phyloP scores from a whole-genome alignment of 345 rosid genomes.

The Pistacia vera region DNA sequence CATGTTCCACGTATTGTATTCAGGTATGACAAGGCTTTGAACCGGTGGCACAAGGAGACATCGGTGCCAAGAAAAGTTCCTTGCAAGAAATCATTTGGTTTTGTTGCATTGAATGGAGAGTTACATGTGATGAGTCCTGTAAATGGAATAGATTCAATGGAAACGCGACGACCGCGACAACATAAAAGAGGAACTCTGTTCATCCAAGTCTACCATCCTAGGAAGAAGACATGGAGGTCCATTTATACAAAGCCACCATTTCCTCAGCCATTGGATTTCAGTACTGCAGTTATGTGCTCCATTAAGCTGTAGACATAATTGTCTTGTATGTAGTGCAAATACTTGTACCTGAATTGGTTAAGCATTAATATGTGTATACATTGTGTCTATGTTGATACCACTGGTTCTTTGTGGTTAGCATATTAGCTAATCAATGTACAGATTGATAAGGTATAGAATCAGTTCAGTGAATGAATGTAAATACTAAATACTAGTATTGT shows the following conservation, averaged over 20 bases:
- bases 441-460: slow-evolving; percentile 15
- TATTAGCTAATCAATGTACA: slow-evolving; percentile 18
- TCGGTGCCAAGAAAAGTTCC: slow-evolving; percentile 58
- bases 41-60: slow-evolving; percentile 69
- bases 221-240: slow-evolving; percentile 75
- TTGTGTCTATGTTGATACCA: not conserved
- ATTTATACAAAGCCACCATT: slow-evolving; percentile 56
- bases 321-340: not conserved
- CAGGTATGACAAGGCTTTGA: slow-evolving; percentile 67
- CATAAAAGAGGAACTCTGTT: slow-evolving; percentile 56
- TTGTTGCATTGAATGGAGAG: slow-evolving; percentile 65
- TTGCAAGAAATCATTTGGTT: slow-evolving; percentile 51
- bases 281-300: slow-evolving; percentile 68
- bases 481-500: not conserved
- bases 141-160: slow-evolving; percentile 49
- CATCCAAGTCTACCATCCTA: slow-evolving; percentile 71
- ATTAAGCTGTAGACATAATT: slow-evolving; percentile 44
- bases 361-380: not conserved
- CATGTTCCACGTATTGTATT: slow-evolving; percentile 2
- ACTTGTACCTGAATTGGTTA: not conserved
- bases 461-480: not conserved
- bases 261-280: slow-evolving; percentile 54
- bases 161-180: slow-evolving; percentile 43
- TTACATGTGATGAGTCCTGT: slow-evolving; percentile 59
- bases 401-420: slow-evolving; percentile 13